A percentile compares a stretch with the other conserved stretches of the same genome.
Evolutionary conservation across 1,284 basidiomycete species (phyloP).

Genomic region (Melampsora occidentalis): DNA sequence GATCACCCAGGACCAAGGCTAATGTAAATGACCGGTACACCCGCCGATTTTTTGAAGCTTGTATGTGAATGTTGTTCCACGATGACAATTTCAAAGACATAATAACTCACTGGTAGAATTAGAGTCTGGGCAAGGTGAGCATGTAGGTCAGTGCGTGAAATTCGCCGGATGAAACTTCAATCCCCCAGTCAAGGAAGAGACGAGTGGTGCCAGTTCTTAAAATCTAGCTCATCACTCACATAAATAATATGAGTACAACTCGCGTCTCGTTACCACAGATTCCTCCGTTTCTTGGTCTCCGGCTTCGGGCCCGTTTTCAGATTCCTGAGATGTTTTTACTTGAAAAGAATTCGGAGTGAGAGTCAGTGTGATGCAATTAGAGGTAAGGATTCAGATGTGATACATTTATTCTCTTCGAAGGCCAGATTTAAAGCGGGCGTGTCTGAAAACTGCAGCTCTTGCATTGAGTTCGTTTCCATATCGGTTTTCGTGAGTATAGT

Average conservation of each 20-base stretch:
- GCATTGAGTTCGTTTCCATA: not conserved
- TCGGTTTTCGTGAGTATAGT: no score
- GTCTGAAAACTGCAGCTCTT: constrained; percentile 2
- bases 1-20: no score
- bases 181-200: not conserved
- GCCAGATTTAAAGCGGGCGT: not conserved
- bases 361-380: not conserved
- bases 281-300: not conserved
- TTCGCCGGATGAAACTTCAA: not conserved
- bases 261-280: constrained; percentile 5
- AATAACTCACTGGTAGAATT: constrained; percentile 3
- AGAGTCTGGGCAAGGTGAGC: not conserved
- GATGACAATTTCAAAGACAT: no score
- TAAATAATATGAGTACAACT: not conserved
- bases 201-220: not conserved
- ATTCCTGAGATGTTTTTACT: not conserved
- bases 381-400: not conserved
- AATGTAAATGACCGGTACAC: no score
- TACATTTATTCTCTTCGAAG: not conserved
- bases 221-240: not conserved
- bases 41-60: no score
- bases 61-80: no score
- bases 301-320: not conserved
- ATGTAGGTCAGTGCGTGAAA: not conserved
- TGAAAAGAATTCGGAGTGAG: not conserved